phyloP scores from a whole-genome alignment of 225 moss, liverwort and hornwort species.

The Straminergon stramineum region DNA sequence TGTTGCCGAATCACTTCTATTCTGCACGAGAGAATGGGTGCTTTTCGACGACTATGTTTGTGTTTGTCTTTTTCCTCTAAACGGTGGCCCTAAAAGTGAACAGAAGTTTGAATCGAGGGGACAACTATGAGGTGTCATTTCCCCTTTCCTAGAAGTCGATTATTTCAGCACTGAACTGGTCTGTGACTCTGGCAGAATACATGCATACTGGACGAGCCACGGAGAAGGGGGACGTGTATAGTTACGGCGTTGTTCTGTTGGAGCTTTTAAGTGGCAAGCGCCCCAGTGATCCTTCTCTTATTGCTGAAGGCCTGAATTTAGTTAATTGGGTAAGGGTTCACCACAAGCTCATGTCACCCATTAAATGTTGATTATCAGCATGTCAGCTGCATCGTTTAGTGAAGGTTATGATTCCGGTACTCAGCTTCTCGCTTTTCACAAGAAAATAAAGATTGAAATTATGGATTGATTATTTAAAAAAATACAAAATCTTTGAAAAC shows the following conservation, averaged over 20 bases:
- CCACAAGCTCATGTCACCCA: neutral
- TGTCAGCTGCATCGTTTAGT: neutral
- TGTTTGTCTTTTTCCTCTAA: neutral
- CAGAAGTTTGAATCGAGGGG: neutral
- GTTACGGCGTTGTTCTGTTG: conserved; percentile 81
- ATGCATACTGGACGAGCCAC: conserved; percentile 85
- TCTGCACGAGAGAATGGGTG: neutral
- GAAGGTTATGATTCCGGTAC: neutral
- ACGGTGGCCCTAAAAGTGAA: neutral
- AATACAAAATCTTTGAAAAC: neutral
- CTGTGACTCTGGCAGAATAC: conserved; percentile 52
- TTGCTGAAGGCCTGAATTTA: conserved; percentile 72
- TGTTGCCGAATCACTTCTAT: neutral
- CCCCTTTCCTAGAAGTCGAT: neutral
- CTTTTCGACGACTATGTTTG: neutral
- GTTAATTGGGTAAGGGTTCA: conserved; percentile 69
- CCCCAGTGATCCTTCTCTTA: conserved; percentile 65
- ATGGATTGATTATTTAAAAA: neutral
- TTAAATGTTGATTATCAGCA: neutral
- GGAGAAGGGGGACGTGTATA: conserved; percentile 85
- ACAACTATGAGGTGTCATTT: neutral
- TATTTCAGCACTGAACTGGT: neutral
- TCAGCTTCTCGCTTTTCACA: neutral
- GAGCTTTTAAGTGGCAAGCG: conserved; percentile 81
- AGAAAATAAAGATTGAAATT: neutral